Base-by-base conservation (phyloP, 352 stramenopile genomes). In the Albugo laibachii region DNA sequence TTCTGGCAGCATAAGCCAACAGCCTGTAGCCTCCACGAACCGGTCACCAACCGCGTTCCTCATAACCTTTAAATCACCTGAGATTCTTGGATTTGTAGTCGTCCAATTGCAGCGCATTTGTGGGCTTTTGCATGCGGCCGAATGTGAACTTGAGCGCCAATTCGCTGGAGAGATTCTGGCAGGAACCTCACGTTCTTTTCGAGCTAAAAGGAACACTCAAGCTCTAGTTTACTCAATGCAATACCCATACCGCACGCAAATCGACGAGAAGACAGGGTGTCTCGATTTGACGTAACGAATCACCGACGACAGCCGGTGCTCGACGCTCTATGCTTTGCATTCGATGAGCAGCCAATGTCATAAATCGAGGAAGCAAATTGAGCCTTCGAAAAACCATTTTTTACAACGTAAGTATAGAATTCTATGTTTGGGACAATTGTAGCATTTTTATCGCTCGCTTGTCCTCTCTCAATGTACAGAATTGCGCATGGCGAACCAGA, bases 81-180 rank as follows among this genome's bases (percentile, higher is more conserved):
- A 2, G 66, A 77, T 24, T 63, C 45, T 18, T 55, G 37, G 5
- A 85, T 37, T 49, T 85, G 72, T 10, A 72, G 49, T 1, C 58
- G 58, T 4, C 59, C 72, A 36, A 85, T 56, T 12, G 52, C 51
- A 16, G 67, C 66, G 50, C 57, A 65, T 52, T 85, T 85, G 62
- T 85, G 72, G 1, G 72, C 69, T 47, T 85, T 85, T 49, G 66
- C 69, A 54, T 85, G 72, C 31, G 72, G 72, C 21, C 72, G 69
- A 21, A 81, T 79, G 24, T 53, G 54, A 11, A 83, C 58, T 8
- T 55, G 24, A 5, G 58, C 46, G 39, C 50, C 43, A 13, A 39
- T 47, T 14, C 49, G 19, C 39, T 56, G 20, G 5, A 83, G 48
- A 15, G 65, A 62, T 3, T 41, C 36, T 1, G 67, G 67, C 19